Base-by-base conservation (phyloP, 192 early-diverging fungal genomes). In the Cladochytrium replicatum region DNA sequence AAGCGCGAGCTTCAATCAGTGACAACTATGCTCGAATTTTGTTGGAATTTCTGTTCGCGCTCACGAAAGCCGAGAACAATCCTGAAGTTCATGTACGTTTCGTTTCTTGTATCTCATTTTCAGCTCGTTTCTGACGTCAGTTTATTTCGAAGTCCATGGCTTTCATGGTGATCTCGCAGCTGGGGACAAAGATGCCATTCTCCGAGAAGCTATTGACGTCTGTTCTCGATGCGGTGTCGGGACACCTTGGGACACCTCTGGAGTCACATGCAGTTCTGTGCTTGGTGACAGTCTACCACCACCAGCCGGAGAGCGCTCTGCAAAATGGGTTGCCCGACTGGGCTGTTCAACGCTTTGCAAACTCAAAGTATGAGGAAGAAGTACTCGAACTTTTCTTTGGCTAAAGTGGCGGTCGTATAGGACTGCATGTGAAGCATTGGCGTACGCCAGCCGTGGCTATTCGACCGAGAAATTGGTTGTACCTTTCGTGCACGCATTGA, bases 161-260 rank as follows among this genome's bases (percentile, higher is more conserved):
- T 5, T 80, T 83, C 40, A 83, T 87, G 80, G 72, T 82, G 38
- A 50, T 86, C 29, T 72, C 77, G 6, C 80, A 81, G 47, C 58
- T 86, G 17, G 67, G 75, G 4, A 68, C 68, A 43, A 64, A 72
- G 32, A 54, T 58, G 3, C 52, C 67, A 0, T 51, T 87, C 32
- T 58, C 49, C 6, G 40, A 32, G 1, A 69, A 77, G 7, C 69
- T 74, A 7, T 34, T 82, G 2, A 17, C 27, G 6, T 60, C 60
- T 6, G 34, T 86, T 1, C 42, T 75, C 22, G 55, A 57, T 32
- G 59, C 63, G 26, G 71, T 80, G 41, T 57, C 63, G 9, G 42
- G 56, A 6, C 51, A 57, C 40, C 24, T 55, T 3, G 54, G 37
- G 3, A 9, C 60, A 13, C 43, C 44, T 3, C 41, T 61, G 50